Evolutionary conservation across 257 asterid genomes (phyloP), one percentile per base, ranked within the genome.

Genomic region (Scutellaria barbata): DNA sequence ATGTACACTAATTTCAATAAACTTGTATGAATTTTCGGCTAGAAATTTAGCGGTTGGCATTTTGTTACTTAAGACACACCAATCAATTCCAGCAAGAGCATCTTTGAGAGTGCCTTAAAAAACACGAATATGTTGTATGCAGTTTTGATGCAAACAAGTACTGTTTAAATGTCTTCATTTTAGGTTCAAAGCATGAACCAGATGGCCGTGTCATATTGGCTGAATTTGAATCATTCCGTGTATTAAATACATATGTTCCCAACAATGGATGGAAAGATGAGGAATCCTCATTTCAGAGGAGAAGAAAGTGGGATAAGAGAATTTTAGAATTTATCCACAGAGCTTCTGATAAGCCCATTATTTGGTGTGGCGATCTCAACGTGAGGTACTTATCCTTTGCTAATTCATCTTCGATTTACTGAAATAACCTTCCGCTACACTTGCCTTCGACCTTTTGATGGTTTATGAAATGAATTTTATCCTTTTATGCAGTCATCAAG

Each of bases 261-360:
- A 90, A 93, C 79, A 93, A 93, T 78, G 98, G 97, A 75, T 93
- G 97, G 98, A 93, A 90, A 76, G 98, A 93, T 6, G 98, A 93
- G 78, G 96, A 89, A 72, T 71, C 89, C 55, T 86, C 97, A 18
- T 93, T 93, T 75, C 92, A 60, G 63, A 90, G 98, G 86, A 89
- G 98, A 84, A 86, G 98, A 87, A 90, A 93, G 80, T 93, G 98
- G 98, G 98, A 93, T 80, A 89, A 93, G 81, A 86, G 96, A 86
- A 85, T 93, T 80, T 77, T 87, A 76, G 97, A 87, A 55, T 90
- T 85, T 85, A 90, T 93, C 63, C 64, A 79, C 42, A 81, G 77
- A 83, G 83, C 50, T 67, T 84, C 90, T 39, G 90, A 89, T 83
- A 90, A 88, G 88, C 90, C 98, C 62, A 95, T 93, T 79, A 87